Conservation (phyloP, 441 rosid genomes). For the Euphorbia celastroides region DNA sequence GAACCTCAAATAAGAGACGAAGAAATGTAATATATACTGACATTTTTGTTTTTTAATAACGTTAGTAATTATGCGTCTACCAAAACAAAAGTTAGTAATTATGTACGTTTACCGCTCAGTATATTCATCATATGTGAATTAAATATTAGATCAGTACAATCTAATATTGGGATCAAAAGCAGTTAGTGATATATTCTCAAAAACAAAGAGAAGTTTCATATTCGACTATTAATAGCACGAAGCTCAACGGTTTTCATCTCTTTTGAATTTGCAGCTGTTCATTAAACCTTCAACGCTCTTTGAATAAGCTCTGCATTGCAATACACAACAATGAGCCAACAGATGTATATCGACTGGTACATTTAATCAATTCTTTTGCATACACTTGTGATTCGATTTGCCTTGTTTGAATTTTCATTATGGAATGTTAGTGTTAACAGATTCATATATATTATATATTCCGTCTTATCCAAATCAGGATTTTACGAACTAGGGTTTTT, state of each 20-base stretch:
- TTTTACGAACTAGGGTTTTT: conserved; percentile 2
- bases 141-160: neutral
- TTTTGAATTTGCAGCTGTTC: neutral
- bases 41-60: too few relatives aligned
- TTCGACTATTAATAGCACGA: neutral
- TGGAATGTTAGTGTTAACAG: too few relatives aligned
- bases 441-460: neutral
- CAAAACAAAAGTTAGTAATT: too few relatives aligned
- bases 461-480: neutral
- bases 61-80: too few relatives aligned
- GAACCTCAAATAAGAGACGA: too few relatives aligned
- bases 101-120: too few relatives aligned
- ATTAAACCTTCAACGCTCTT: neutral
- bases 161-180: neutral
- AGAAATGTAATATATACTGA: too few relatives aligned
- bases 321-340: neutral
- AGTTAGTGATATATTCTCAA: neutral
- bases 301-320: neutral
- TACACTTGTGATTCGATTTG: too few relatives aligned
- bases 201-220: neutral
- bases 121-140: neutral
- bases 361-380: too few relatives aligned
- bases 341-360: neutral
- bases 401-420: too few relatives aligned
- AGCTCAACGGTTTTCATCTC: neutral